Evolutionary conservation across 805 yeast species (phyloP).

Genomic region (Candida suzukii): DNA sequence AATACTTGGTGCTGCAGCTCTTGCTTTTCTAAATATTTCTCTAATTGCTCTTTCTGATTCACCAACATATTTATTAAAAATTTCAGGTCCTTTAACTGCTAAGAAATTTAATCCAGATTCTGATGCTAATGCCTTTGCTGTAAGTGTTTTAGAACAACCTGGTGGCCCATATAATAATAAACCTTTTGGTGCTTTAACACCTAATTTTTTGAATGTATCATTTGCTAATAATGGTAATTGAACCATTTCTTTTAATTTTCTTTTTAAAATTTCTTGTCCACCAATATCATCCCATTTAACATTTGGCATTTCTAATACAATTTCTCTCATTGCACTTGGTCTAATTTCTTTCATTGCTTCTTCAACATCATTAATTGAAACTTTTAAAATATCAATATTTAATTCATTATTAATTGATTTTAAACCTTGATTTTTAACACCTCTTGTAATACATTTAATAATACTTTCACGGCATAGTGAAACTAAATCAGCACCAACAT

Average conservation of each 20-base stretch:
- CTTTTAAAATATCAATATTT: constrained; percentile 29
- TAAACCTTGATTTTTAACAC: constrained; percentile 24
- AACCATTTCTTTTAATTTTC: constrained; percentile 80
- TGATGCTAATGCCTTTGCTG: constrained; percentile 93
- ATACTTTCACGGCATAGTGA: constrained; percentile 87
- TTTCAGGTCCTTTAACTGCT: constrained; percentile 96
- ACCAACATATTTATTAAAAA: constrained; percentile 91
- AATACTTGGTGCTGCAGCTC: constrained; percentile 90
- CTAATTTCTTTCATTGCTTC: constrained; percentile 70
- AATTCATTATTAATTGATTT: constrained; percentile 14
- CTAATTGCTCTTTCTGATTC: constrained; percentile 92
- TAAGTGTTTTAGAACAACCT: constrained; percentile 92
- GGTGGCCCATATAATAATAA: constrained; percentile 95
- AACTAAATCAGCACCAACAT: constrained; percentile 92
- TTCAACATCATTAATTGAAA: constrained; percentile 54
- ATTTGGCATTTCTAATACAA: constrained; percentile 88
- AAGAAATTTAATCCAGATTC: constrained; percentile 91
- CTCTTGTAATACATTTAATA: constrained; percentile 69
- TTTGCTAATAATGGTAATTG: constrained; percentile 84
- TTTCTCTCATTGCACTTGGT: constrained; percentile 97
- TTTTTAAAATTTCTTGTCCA: constrained; percentile 81
- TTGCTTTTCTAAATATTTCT: constrained; percentile 86
- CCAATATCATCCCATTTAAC: constrained; percentile 94
- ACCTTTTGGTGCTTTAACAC: constrained; percentile 90
- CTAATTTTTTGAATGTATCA: constrained; percentile 67